These are phyloP conservation scores for Emericellopsis terricola DNA, from an alignment of 495 filamentous ascomycete genomes.

Conservation along the genomic window DNA sequence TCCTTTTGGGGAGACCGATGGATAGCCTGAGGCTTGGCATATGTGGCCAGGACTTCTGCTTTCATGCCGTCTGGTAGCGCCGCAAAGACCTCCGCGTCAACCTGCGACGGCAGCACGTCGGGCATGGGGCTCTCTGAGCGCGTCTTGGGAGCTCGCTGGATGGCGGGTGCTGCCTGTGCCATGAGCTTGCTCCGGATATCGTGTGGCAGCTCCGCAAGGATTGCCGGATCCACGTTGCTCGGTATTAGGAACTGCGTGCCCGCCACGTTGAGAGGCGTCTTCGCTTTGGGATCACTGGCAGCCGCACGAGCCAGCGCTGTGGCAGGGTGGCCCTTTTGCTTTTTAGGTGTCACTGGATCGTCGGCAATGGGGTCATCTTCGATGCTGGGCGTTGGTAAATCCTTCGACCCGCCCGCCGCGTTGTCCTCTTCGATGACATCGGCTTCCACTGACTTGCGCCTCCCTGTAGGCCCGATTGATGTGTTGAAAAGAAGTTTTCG, in stretches of 20 bases:
- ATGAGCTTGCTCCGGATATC: conserved; percentile 65
- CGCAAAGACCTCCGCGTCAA: conserved; percentile 57
- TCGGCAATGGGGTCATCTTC: conserved; percentile 27
- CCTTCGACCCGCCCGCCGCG: not conserved
- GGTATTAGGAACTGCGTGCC: conserved; percentile 86
- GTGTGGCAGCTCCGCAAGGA: conserved; percentile 57
- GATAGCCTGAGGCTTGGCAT: conserved; percentile 26
- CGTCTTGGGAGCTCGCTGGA: conserved; percentile 4
- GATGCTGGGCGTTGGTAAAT: conserved; percentile 12
- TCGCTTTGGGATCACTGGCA: conserved; percentile 36
- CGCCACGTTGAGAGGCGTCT: conserved; percentile 52
- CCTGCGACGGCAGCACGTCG: conserved; percentile 21
- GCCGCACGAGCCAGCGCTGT: conserved; percentile 33
- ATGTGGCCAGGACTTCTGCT: conserved; percentile 57
- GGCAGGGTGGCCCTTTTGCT: conserved; percentile 37
- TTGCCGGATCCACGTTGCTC: conserved; percentile 53
- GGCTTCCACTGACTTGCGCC: conserved; percentile 11
- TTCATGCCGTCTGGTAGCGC: conserved; percentile 72
- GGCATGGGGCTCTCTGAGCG: conserved; percentile 23
- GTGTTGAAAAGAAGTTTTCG: conserved; percentile 27
- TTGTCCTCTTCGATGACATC: conserved; percentile 9
- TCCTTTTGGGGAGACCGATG: conserved; percentile 41
- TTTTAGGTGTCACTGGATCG: conserved; percentile 44
- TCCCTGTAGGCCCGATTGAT: conserved; percentile 3
- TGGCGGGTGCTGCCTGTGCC: conserved; percentile 10